Evolutionary conservation across 345 rosid genomes (phyloP), one percentile per base, ranked within the genome.

Genomic region (Acer saccharum): DNA sequence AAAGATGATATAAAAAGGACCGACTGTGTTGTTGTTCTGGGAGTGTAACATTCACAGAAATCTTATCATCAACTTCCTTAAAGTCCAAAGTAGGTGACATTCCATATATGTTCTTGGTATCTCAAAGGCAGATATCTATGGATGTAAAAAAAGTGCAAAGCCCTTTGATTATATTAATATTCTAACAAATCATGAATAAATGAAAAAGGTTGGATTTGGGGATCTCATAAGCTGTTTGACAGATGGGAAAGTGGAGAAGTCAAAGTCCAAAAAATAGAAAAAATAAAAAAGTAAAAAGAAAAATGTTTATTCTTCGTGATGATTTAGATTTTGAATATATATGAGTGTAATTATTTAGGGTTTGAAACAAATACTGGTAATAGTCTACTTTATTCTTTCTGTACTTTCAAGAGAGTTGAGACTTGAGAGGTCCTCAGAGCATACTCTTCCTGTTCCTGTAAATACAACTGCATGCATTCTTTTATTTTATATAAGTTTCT

Each of bases 261-360:
- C 69, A 57, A 65, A 44, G 27, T n/a, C 57, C 76, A 66, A 77
- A 61, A 35, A 65, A 10, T 41, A 32, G 46, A 32, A 32, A 32
- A 32, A 32, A 32, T 0, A 32, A 2, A 32, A 48, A 35, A 16
- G 48, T 25, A 62, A 63, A 75, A 65, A 43, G 1, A 7, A 6
- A 11, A 23, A 63, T 75, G 48, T 55, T 69, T 74, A 12, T 72
- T 32, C 27, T 27, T 7, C 14, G 46, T 62, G 55, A 76, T 80
- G 76, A 80, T 80, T 55, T 80, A 65, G 73, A 46, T 7, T 80
- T 70, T 80, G 83, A 75, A 70, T 69, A 5, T 69, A 3, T 44
- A 18, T 58, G 61, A 23, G 17, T 41, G 13, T 69, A 66, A 69
- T 75, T 69, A 75, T 79, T 69, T 35, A 63, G 18, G 55, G 58